phyloP scores from a whole-genome alignment of 768 basidiomycete genomes.

The Pleurotus cornucopiae region DNA sequence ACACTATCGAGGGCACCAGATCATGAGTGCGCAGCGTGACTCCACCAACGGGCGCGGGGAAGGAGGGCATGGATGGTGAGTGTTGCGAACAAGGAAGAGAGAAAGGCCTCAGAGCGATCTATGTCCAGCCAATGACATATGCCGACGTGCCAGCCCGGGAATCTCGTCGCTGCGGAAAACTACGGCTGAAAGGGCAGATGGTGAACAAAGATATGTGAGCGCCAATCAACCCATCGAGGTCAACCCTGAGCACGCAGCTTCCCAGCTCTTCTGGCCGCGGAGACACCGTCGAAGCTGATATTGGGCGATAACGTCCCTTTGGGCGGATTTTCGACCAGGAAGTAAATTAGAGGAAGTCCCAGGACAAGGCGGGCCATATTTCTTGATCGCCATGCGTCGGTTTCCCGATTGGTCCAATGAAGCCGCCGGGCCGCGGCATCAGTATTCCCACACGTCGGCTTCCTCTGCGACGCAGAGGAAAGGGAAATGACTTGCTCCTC shows the following conservation, averaged over 20 bases:
- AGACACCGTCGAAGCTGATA: neutral
- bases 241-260: constrained; percentile 4
- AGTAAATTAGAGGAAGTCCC: neutral
- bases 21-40: constrained; percentile 11
- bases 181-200: constrained; percentile 6
- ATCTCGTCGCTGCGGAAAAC: constrained; percentile 4
- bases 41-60: constrained; percentile 15
- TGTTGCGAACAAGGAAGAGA: neutral
- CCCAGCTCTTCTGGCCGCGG: neutral
- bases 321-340: neutral
- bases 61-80: neutral
- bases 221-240: constrained; percentile 8
- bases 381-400: neutral
- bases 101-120: constrained; percentile 5
- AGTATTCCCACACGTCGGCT: too few relatives aligned
- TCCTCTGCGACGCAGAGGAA: too few relatives aligned
- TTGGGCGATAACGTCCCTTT: neutral
- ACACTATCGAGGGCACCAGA: constrained; percentile 16
- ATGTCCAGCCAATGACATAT: constrained; percentile 8
- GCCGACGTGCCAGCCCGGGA: constrained; percentile 5
- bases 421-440: too few relatives aligned
- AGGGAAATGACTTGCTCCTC: too few relatives aligned
- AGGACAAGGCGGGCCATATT: neutral
- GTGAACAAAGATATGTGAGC: neutral
- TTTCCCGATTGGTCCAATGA: neutral